Percentiles rank a stretch among this genome's conserved stretches.
These are phyloP conservation scores for Pleurostoma richardsiae DNA, from an alignment of 2,329 filamentous ascomycete genomes.

Conservation along the genomic window DNA sequence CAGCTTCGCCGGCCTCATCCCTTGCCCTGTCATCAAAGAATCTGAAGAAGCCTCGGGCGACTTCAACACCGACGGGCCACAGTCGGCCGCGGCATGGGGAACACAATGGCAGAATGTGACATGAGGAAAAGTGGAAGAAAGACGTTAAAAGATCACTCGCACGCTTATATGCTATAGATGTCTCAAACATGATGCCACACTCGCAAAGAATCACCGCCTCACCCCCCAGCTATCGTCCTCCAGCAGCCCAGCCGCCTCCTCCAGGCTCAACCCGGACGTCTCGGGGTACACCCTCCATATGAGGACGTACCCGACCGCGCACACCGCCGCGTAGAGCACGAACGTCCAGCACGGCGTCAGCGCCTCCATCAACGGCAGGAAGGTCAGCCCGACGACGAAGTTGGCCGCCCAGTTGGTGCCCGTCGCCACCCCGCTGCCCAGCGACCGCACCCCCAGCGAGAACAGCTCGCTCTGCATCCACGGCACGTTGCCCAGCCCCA, in stretches of 20 bases:
- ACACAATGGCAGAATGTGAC: too few species aligned
- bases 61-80: too few species aligned
- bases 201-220: too few species aligned
- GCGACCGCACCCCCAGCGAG: conserved; percentile 65
- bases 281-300: conserved; percentile 80
- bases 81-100: too few species aligned
- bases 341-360: conserved; percentile 75
- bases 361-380: conserved; percentile 78
- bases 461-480: conserved; percentile 97
- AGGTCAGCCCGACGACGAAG: conserved; percentile 79
- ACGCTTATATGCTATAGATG: too few species aligned
- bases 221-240: conserved; percentile 73
- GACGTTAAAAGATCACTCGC: too few species aligned
- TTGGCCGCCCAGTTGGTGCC: conserved; percentile 86
- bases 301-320: conserved; percentile 59
- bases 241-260: conserved; percentile 71
- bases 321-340: conserved; percentile 70
- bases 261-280: conserved; percentile 74
- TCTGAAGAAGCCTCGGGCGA: too few species aligned
- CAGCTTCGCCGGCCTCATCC: too few species aligned
- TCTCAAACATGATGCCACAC: too few species aligned
- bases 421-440: conserved; percentile 69
- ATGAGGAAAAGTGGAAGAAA: too few species aligned
- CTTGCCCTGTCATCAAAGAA: too few species aligned
- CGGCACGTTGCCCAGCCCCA: conserved; percentile 85